Evolutionary conservation across 768 basidiomycete species (phyloP), one percentile per base, ranked within the genome.

Genomic region (Suillus clintonianus): DNA sequence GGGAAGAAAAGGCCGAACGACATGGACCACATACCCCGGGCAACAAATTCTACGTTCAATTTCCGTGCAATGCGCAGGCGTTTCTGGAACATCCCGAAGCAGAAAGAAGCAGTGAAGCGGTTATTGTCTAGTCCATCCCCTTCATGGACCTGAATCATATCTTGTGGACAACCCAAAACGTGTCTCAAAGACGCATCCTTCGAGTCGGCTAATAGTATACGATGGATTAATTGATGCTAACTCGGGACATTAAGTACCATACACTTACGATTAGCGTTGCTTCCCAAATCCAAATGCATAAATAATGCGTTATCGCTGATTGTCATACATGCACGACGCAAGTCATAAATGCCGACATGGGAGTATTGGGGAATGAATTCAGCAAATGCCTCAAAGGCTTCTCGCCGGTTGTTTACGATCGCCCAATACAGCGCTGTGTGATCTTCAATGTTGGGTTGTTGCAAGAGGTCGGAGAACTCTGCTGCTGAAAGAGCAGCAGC

Each of bases 11-110:
- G 10, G 19, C 42, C 42, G 13, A 22, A 22, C 10, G 22, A 22
- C 45, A 22, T 39, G n/a, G 9, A 22, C 4, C 9, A 47, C 45
- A 5, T 22, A 47, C 81, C 79, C 67, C 75, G 69, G 5, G 86
- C 87, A 61, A 89, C 85, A 64, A 89, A 89, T 64, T 89, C 88
- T 10, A 88, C 67, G 11, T 66, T 68, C 27, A 88, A 79, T 32
- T 74, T 61, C 59, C 81, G 81, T 30, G 84, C 79, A 17, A 89
- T 81, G 43, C 82, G 78, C 87, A 89, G 85, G 39, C 88, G 78
- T 65, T 84, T 85, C 71, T 88, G 86, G 69, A 89, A 89, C 54
- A 82, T 78, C 19, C 81, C 77, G 32, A 88, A 74, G 14, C 76
- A 73, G 63, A 88, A 78, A 41, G 77, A 71, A 4, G 80, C 84